phyloP scores from a whole-genome alignment of 768 basidiomycete species.

The Hypholoma fasciculare region DNA sequence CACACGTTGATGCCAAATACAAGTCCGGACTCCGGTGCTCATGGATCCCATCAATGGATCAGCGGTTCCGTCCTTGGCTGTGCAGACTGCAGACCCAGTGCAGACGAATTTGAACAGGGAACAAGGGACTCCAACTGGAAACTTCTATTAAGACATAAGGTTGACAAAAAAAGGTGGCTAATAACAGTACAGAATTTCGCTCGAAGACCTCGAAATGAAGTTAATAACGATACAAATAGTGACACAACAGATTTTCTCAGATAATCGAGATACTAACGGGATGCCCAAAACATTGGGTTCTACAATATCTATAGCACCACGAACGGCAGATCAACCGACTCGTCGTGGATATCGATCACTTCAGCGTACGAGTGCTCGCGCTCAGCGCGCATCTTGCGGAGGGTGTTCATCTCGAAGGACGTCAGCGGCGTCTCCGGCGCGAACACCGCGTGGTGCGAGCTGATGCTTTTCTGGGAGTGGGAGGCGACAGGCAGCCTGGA shows the following conservation, averaged over 20 bases:
- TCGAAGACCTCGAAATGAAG: not conserved
- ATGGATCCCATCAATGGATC: not conserved
- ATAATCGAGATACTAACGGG: too few species aligned
- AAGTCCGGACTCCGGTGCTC: too few species aligned
- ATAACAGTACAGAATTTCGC: not conserved
- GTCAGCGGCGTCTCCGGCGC: conserved; percentile 16
- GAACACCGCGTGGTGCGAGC: conserved; percentile 2
- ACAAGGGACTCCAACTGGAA: not conserved
- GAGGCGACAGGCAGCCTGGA: not conserved
- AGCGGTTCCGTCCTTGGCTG: not conserved
- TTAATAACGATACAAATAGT: not conserved
- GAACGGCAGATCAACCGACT: conserved; percentile 3
- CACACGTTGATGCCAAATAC: not conserved
- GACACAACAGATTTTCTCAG: not conserved
- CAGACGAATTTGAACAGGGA: not conserved
- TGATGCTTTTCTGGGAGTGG: not conserved
- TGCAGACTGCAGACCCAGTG: not conserved
- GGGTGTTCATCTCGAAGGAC: conserved; percentile 24
- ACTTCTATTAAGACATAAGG: not conserved
- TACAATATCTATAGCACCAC: conserved; percentile 8
- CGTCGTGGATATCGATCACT: not conserved
- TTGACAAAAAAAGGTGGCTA: not conserved
- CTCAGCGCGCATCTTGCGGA: conserved; percentile 21
- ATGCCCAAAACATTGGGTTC: not conserved
- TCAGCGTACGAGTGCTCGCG: conserved; percentile 6